Evolutionary conservation across 495 filamentous ascomycete species (phyloP).

Genomic region (Niebla homalea): DNA sequence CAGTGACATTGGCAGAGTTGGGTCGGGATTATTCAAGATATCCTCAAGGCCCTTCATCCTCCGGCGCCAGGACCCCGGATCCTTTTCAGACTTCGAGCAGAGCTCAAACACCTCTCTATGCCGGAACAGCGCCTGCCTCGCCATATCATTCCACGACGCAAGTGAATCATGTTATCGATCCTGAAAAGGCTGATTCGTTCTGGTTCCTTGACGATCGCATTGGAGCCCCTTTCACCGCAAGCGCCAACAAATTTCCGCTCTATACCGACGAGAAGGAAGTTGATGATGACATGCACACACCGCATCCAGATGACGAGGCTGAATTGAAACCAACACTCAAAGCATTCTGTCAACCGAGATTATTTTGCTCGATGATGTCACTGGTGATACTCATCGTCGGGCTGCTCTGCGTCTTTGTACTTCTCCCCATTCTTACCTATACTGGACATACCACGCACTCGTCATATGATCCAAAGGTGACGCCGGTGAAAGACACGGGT

Average conservation of each 20-base stretch:
- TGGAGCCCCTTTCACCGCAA: conserved; percentile 20
- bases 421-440: conserved; percentile 31
- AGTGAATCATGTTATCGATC: conserved; percentile 2
- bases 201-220: conserved; percentile 30
- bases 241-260: conserved; percentile 24
- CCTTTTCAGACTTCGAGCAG: conserved; percentile 17
- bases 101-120: background rate
- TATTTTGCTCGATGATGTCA: conserved; percentile 28
- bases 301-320: conserved; percentile 31
- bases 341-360: conserved; percentile 27
- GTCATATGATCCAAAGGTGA: conserved; percentile 4
- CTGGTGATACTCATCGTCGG: conserved; percentile 29
- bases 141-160: background rate
- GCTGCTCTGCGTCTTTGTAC: conserved; percentile 31
- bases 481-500: background rate
- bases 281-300: conserved; percentile 38
- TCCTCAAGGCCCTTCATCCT: conserved; percentile 7
- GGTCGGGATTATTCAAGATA: conserved; percentile 36
- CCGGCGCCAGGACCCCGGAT: conserved; percentile 13
- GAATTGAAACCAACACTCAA: conserved; percentile 25
- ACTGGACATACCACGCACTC: conserved; percentile 18
- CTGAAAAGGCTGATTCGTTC: conserved; percentile 16
- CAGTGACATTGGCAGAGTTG: conserved; percentile 24
- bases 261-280: conserved; percentile 30
- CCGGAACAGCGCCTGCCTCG: background rate